phyloP scores from a whole-genome alignment of 177 flowering plant genomes.

The Vitis hybrid region DNA sequence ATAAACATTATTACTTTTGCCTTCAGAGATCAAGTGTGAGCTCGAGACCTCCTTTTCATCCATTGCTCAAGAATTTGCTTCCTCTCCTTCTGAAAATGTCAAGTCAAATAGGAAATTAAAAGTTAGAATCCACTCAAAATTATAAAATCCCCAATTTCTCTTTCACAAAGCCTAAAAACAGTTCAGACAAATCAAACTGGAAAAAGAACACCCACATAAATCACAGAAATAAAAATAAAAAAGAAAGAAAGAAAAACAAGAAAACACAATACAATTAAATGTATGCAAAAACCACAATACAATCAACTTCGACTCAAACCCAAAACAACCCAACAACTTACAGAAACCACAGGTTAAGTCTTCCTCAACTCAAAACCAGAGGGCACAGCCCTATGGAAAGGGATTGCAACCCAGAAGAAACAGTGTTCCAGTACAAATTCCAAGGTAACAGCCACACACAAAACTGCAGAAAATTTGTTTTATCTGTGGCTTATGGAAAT shows the following conservation, averaged over 20 bases:
- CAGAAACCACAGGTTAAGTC: slow-evolving; percentile 4
- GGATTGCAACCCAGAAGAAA: slow-evolving; percentile 10
- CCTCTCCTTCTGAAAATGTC: slow-evolving; percentile 14
- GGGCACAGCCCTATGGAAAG: slow-evolving; percentile 6
- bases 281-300: background rate
- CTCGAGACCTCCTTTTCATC: slow-evolving; percentile 41
- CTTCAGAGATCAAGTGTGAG: slow-evolving; percentile 35
- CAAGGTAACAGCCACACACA: slow-evolving; percentile 12
- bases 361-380: slow-evolving; percentile 16
- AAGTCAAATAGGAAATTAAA: slow-evolving; percentile 1
- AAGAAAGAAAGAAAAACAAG: background rate
- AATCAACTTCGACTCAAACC: background rate
- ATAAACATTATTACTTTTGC: slow-evolving; percentile 44
- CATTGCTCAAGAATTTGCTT: slow-evolving; percentile 37
- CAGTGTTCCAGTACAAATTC: slow-evolving; percentile 3
- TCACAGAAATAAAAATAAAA: background rate
- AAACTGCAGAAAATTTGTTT: slow-evolving; percentile 18
- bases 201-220: background rate
- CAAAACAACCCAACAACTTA: slow-evolving; percentile 17
- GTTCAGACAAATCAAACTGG: background rate
- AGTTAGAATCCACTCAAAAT: slow-evolving; percentile 8
- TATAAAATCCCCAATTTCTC: background rate
- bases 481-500: slow-evolving; percentile 14
- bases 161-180: background rate
- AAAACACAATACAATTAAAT: slow-evolving; percentile 7